Conservation (phyloP, 768 basidiomycete genomes). For the Collybia sordida region DNA sequence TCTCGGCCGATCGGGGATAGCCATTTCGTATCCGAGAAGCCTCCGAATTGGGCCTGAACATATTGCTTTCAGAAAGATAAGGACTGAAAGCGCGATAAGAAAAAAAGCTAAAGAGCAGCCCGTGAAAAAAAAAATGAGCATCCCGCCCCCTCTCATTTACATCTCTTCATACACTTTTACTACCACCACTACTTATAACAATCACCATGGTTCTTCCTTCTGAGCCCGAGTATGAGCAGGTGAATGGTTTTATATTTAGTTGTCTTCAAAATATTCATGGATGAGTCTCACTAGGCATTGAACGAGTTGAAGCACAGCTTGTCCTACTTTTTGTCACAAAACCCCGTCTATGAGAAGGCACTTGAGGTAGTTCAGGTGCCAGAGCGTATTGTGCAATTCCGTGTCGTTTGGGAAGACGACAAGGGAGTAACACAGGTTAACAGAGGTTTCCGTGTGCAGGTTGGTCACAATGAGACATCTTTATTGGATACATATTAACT, state of each 20-base stretch:
- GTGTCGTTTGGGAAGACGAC: conserved; percentile 78
- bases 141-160: background rate
- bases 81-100: conserved; percentile 7
- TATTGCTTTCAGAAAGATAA: conserved; percentile 7
- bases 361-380: conserved; percentile 62
- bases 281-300: conserved; percentile 44
- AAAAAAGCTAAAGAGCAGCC: conserved; percentile 5
- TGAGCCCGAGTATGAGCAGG: conserved; percentile 74
- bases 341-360: conserved; percentile 68
- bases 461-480: conserved; percentile 20
- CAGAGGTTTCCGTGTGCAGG: conserved; percentile 74
- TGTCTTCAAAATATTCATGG: background rate
- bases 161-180: background rate
- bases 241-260: conserved; percentile 13
- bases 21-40: conserved; percentile 6
- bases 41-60: conserved; percentile 7
- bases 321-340: conserved; percentile 60
- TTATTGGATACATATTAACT: background rate
- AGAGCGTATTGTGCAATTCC: conserved; percentile 63
- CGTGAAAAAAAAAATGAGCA: background rate
- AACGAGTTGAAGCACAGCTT: conserved; percentile 65
- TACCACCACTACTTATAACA: background rate
- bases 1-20: conserved; percentile 13
- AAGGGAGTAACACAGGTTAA: conserved; percentile 64
- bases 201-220: conserved; percentile 40